Conservation (phyloP, 148 eudicot genomes). For the Limonium bicolor region DNA sequence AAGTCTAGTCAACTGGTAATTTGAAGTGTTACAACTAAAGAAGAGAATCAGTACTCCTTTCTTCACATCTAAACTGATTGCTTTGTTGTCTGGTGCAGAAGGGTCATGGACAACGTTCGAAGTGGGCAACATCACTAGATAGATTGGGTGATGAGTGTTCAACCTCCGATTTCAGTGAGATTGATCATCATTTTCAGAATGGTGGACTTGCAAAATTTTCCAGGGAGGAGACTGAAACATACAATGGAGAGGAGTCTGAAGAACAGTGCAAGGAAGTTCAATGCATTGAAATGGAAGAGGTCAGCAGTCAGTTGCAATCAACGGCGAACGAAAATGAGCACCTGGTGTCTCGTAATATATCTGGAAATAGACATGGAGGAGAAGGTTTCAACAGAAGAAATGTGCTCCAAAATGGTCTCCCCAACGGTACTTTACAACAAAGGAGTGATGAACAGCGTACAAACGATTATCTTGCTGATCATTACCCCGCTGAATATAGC, state of each 20-base stretch:
- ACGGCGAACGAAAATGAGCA: background rate
- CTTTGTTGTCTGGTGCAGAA: slow-evolving; percentile 25
- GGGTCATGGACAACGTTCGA: too few relatives aligned
- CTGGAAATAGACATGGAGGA: slow-evolving; percentile 2
- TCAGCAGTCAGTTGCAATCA: slow-evolving; percentile 8
- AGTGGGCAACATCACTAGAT: too few relatives aligned
- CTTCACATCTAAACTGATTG: slow-evolving; percentile 15
- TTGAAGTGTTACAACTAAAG: slow-evolving; percentile 21
- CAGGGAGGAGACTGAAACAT: slow-evolving; percentile 18
- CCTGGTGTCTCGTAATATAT: background rate
- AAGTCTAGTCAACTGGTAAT: slow-evolving; percentile 26
- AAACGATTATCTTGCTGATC: slow-evolving; percentile 10
- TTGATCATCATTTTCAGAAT: slow-evolving; percentile 24
- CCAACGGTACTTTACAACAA: slow-evolving; percentile 10
- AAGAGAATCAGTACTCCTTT: slow-evolving; percentile 12
- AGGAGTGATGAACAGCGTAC: slow-evolving; percentile 10
- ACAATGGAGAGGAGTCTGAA: slow-evolving; percentile 21
- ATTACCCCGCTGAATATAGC: too few relatives aligned
- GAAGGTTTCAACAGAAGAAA: background rate
- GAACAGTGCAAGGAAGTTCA: slow-evolving; percentile 59
- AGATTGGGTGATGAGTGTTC: too few relatives aligned
- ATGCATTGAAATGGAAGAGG: slow-evolving; percentile 34
- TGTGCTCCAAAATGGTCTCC: background rate
- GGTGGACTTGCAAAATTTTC: slow-evolving; percentile 27
- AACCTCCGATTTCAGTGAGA: too few relatives aligned